phyloP scores from a whole-genome alignment of 805 yeast species.

The Peterozyma toletana region DNA sequence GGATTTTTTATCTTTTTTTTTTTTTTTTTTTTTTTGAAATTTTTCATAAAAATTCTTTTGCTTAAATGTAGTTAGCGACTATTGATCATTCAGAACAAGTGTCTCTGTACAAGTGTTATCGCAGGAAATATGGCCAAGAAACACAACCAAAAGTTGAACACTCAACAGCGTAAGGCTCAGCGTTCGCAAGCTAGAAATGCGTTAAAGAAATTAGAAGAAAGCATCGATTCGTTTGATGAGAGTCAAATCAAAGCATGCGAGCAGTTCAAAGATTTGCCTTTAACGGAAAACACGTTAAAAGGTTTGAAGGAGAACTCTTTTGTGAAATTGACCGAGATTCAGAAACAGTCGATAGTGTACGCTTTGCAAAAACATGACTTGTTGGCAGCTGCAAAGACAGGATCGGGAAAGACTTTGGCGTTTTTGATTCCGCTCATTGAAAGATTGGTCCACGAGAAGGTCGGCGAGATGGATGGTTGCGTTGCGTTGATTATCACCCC shows the following conservation, averaged over 20 bases:
- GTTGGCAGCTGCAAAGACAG: constrained; percentile 84
- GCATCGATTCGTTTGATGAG: constrained; percentile 49
- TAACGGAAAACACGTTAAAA: constrained; percentile 51
- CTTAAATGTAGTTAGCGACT: too few species aligned
- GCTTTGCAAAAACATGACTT: constrained; percentile 75
- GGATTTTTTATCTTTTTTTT: too few species aligned
- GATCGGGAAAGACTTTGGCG: constrained; percentile 87
- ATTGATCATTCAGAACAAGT: too few species aligned
- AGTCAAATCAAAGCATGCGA: constrained; percentile 23
- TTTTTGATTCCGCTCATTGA: constrained; percentile 78
- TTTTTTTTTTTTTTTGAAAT: too few species aligned
- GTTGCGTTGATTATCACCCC: constrained; percentile 91
- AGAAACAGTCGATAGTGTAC: constrained; percentile 66
- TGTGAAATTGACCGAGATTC: constrained; percentile 79
- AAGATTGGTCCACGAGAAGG: constrained; percentile 56
- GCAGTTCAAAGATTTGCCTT: constrained; percentile 73
- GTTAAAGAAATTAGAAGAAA: constrained; percentile 35
- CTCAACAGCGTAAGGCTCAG: constrained; percentile 19
- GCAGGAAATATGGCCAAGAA: constrained; percentile 19
- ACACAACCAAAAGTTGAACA: constrained; percentile 15
- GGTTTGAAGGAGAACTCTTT: constrained; percentile 81
- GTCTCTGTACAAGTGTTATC: too few species aligned
- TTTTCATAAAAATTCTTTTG: too few species aligned
- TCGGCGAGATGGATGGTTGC: constrained; percentile 81
- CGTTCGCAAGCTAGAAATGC: constrained; percentile 25